Percentiles rank a stretch among this genome's conserved stretches.
phyloP scores from a whole-genome alignment of 805 yeast species.

The Wickerhamomyces ciferrii region DNA sequence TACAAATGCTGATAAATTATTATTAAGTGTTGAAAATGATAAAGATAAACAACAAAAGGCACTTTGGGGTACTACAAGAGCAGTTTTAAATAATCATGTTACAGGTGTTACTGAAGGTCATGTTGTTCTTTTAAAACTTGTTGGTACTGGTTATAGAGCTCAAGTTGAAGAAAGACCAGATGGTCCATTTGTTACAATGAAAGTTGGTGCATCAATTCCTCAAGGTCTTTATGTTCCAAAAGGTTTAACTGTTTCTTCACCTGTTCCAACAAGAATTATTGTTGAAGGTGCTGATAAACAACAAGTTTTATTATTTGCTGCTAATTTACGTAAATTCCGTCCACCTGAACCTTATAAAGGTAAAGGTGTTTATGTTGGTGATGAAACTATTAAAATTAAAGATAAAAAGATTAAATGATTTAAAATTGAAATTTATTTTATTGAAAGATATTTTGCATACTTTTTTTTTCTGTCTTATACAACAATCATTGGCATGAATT shows the following conservation, averaged over 20 bases:
- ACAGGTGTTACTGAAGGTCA: conserved; percentile 94
- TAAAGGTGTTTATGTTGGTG: conserved; percentile 90
- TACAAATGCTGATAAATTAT: conserved; percentile 34
- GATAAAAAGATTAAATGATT: conserved; percentile 85
- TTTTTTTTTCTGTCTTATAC: too few relatives aligned
- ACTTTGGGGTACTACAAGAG: conserved; percentile 94
- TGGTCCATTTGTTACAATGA: conserved; percentile 58
- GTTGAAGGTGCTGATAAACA: conserved; percentile 88
- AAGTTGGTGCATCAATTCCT: conserved; percentile 82
- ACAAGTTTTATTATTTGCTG: conserved; percentile 83
- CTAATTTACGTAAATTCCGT: conserved; percentile 75
- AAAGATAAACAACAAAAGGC: conserved; percentile 64
- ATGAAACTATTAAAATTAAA: conserved; percentile 86
- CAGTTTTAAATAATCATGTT: conserved; percentile 70
- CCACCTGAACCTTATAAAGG: conserved; percentile 99
- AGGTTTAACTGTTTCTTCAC: conserved; percentile 68
- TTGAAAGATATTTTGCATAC: not conserved
- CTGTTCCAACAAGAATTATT: conserved; percentile 80
- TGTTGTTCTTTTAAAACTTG: conserved; percentile 76
- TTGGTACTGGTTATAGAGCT: conserved; percentile 97
- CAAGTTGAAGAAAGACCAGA: conserved; percentile 49
- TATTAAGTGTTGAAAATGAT: conserved; percentile 54
- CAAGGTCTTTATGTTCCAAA: conserved; percentile 76
- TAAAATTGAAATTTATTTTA: too few relatives aligned
- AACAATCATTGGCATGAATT: too few relatives aligned